Base-by-base conservation (phyloP, 257 asterid genomes). In the Leonotis leonurus region DNA sequence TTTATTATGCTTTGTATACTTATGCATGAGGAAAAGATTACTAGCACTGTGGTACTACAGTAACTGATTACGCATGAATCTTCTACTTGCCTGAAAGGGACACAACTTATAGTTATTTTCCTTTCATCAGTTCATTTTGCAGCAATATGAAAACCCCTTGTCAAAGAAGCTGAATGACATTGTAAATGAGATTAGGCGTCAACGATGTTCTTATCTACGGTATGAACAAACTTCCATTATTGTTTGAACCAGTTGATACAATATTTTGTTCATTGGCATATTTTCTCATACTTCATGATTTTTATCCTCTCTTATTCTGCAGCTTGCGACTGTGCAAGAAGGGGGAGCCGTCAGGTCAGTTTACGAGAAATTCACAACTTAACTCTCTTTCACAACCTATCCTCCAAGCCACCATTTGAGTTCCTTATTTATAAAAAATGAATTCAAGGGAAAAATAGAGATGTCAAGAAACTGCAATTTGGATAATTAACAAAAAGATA, bases 181-280 rank as follows among this genome's bases (percentile, higher is more conserved):
- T 64, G 78, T 93, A 71, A 89, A 93, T 75, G 97, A 93, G 75
- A 82, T 93, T 62, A 83, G 99, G 85, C 94, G 97, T 73, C 90
- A 85, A 69, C 76, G 99, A 72, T 80, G 94, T 73, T 89, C 95
- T 70, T 93, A 87, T 77, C 90, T 93, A 44, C 97, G 97, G 97
- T 89, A 83, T 16, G n/a, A n/a, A 30, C 61, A 37, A 36, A n/a
- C n/a, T 27, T 54, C 46, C 24, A 6, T 32, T 64, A 20, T 35
- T 60, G 49, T 51, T 72, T 35, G 25, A 11, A 22, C n/a, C 40
- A 17, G 16, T 56, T 58, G 48, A 62, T 50, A 5, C 45, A 36
- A 0, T 29, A 36, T 54, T 63, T 68, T 22, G 48, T 39, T 58
- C 67, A n/a, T n/a, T n/a, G n/a, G n/a, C n/a, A n/a, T n/a, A n/a